Evolutionary conservation across 345 rosid genomes (phyloP), one percentile per base, ranked within the genome.

Genomic region (Arabidopsis arenosa): DNA sequence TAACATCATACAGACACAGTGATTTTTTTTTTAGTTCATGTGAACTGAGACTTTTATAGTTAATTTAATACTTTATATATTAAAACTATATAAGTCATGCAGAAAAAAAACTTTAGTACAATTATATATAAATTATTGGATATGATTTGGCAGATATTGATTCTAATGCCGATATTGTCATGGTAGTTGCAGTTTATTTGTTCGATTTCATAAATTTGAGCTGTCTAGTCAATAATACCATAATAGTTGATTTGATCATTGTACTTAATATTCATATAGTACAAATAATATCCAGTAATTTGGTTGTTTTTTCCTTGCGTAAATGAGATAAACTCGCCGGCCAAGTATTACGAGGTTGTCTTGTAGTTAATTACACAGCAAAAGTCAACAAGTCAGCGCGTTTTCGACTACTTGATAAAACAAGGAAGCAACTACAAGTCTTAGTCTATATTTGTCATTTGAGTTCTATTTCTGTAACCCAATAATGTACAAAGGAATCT

Each of bases 341-440:
- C 80, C 76, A 72, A 64, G 30, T 8, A 47, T 56, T 12, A 41
- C 61, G 43, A 70, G 54, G 13, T 64, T 71, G 80, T 77, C 76
- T 17, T 71, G 47, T 77, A 54, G 80, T 70, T 35, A 55, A 43
- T 62, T 17, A 63, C 9, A 63, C 66, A 77, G 47, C 23, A 43
- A 66, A 63, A 47, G 80, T 77, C 76, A 77, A 77, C 61, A 63
- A 70, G 76, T 77, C 75, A 70, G 52, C 72, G 61, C 54, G 61
- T 64, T 77, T 66, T 76, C 66, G 66, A 63, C 65, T 70, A 53
- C 64, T 62, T 62, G 52, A 21, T 54, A 23, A 54, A 70, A 63
- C 33, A 76, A 62, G 6, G 75, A 76, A 43, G 43, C 69, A 69
- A 33, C 65, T 45, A 63, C 59, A 45, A 44, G 80, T 76, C 66